Conservation (phyloP, 768 basidiomycete species). For the Suillus occidentalis region DNA sequence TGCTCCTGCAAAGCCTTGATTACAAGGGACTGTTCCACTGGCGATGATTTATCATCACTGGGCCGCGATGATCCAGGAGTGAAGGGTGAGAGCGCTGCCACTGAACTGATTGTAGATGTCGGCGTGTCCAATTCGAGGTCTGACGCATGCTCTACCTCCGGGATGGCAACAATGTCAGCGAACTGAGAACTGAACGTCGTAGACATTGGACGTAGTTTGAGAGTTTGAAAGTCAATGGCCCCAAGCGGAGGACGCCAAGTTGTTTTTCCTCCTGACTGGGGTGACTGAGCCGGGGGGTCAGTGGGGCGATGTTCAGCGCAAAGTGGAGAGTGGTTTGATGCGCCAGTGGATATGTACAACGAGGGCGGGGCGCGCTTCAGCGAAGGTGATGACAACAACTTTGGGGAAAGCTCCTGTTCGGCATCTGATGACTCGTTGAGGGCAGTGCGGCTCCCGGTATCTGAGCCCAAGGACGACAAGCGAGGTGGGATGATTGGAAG, state of each 20-base stretch:
- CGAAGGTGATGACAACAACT: not conserved
- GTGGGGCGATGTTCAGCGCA: conserved; percentile 6
- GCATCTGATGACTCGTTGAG: conserved; percentile 15
- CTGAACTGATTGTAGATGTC: conserved; percentile 44
- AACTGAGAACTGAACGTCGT: conserved; percentile 75
- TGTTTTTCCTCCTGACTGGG: conserved; percentile 20
- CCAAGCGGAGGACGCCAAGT: conserved; percentile 69
- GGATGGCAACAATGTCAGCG: conserved; percentile 39
- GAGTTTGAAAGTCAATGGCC: conserved; percentile 59
- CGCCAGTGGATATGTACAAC: conserved; percentile 30
- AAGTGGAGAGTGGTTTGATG: conserved; percentile 17
- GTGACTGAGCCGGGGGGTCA: conserved; percentile 13
- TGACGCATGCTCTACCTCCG: conserved; percentile 31
- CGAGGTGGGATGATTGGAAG: conserved; percentile 41
- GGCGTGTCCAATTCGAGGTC: conserved; percentile 49
- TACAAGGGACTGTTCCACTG: conserved; percentile 44
- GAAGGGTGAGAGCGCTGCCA: conserved; percentile 45
- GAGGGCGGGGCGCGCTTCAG: conserved; percentile 32
- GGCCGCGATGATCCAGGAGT: conserved; percentile 39
- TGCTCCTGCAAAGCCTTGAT: conserved; percentile 63
- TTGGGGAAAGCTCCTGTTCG: conserved; percentile 11
- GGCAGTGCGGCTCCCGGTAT: conserved; percentile 14
- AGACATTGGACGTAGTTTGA: conserved; percentile 75
- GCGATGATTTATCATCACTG: conserved; percentile 33
- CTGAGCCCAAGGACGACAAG: conserved; percentile 35